These are phyloP conservation scores for Aureobasidium mangrovei DNA, from an alignment of 2,329 filamentous ascomycete species.

Conservation along the genomic window DNA sequence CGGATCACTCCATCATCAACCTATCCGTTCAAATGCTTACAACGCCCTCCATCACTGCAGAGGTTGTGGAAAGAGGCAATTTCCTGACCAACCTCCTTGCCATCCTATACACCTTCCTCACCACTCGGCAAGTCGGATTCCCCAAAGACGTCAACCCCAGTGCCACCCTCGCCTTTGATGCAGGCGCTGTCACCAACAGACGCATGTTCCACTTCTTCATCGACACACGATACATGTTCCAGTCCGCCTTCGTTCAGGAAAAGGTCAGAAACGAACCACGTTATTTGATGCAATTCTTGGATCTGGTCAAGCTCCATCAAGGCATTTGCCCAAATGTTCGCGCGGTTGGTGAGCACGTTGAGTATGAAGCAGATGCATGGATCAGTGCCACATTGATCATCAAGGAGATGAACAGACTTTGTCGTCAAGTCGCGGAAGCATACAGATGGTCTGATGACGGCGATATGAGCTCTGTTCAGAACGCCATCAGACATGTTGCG, in stretches of 20 bases:
- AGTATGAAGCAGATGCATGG: constrained; percentile 97
- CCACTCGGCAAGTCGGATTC: constrained; percentile 89
- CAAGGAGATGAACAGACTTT: constrained; percentile 86
- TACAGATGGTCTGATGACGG: constrained; percentile 46
- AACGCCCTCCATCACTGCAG: constrained; percentile 89
- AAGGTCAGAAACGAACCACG: constrained; percentile 72
- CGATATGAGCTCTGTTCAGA: constrained; percentile 56
- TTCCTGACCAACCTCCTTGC: constrained; percentile 93
- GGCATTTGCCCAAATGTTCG: constrained; percentile 92
- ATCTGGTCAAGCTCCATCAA: constrained; percentile 91
- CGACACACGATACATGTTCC: constrained; percentile 84
- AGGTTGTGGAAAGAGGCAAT: constrained; percentile 89
- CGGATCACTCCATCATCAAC: constrained; percentile 97
- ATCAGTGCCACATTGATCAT: constrained; percentile 93
- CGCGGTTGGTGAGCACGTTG: constrained; percentile 88
- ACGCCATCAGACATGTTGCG: constrained; percentile 64
- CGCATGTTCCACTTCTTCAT: constrained; percentile 97
- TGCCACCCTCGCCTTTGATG: constrained; percentile 84
- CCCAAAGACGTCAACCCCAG: constrained; percentile 80
- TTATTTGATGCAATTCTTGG: constrained; percentile 89
- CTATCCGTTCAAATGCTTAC: constrained; percentile 94
- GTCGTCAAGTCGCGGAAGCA: constrained; percentile 77
- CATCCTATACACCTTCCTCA: constrained; percentile 95
- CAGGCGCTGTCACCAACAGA: constrained; percentile 87
- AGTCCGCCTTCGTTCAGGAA: constrained; percentile 79